phyloP scores from a whole-genome alignment of 1,284 basidiomycete species.

The Heterobasidion parviporum region DNA sequence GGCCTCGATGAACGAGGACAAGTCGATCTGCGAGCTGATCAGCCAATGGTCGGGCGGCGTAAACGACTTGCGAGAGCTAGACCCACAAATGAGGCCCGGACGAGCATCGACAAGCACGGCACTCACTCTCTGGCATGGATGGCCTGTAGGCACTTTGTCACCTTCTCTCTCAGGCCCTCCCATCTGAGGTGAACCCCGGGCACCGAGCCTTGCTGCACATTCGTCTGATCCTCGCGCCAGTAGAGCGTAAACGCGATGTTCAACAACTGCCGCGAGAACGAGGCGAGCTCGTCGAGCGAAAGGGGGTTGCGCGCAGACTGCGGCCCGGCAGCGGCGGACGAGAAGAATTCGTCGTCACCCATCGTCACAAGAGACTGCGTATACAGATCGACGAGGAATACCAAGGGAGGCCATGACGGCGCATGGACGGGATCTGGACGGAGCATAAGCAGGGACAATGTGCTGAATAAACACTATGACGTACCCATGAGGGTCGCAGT shows the following conservation, averaged over 20 bases:
- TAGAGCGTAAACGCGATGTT: conserved; percentile 79
- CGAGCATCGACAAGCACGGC: background rate
- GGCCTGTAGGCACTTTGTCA: conserved; percentile 70
- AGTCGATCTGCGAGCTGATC: conserved; percentile 68
- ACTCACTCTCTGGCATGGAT: conserved; percentile 84
- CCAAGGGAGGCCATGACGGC: conserved; percentile 54
- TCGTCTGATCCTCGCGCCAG: conserved; percentile 56
- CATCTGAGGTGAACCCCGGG: conserved; percentile 42
- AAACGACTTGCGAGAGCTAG: conserved; percentile 76
- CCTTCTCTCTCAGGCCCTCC: conserved; percentile 59
- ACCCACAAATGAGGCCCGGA: conserved; percentile 3
- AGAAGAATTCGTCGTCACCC: conserved; percentile 96
- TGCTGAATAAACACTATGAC: conserved; percentile 7
- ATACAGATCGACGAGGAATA: conserved; percentile 82
- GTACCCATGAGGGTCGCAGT: conserved; percentile 32
- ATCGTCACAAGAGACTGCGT: conserved; percentile 83
- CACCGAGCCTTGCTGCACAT: conserved; percentile 29
- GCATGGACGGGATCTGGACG: conserved; percentile 36
- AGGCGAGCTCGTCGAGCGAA: conserved; percentile 73
- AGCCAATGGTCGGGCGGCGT: conserved; percentile 84
- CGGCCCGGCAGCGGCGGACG: conserved; percentile 21
- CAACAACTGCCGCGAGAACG: conserved; percentile 61
- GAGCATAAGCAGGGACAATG: conserved; percentile 2
- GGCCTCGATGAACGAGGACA: conserved; percentile 84
- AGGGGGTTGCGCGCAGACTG: conserved; percentile 60